Evolutionary conservation across 2,329 filamentous ascomycete species (phyloP).

Genomic region (Penicillium janthinellum): DNA sequence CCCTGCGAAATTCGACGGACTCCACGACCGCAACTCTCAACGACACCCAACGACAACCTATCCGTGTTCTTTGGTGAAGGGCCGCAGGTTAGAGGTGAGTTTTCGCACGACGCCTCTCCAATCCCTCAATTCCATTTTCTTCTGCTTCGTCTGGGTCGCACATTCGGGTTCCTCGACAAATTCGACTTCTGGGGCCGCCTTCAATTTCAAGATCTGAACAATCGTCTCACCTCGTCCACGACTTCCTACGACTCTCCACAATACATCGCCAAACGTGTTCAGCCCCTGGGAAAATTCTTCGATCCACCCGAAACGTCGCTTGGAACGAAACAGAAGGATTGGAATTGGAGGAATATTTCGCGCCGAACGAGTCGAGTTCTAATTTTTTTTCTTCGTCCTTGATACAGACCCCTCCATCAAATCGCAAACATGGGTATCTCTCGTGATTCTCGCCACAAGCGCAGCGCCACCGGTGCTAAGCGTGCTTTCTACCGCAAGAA

Average conservation of each 20-base stretch:
- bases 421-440: conserved; percentile 98
- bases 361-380: conserved; percentile 18
- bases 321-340: conserved; percentile 25
- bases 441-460: conserved; percentile 99
- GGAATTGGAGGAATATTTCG: conserved; percentile 14
- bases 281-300: conserved; percentile 4
- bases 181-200: conserved; percentile 9
- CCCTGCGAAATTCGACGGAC: conserved; percentile 46
- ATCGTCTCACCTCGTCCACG: conserved; percentile 9
- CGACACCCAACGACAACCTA: conserved; percentile 45
- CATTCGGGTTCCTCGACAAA: conserved; percentile 19
- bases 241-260: conserved; percentile 12
- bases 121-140: conserved; percentile 26
- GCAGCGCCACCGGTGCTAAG: conserved; percentile 98
- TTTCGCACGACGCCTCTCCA: conserved; percentile 21
- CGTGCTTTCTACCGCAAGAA: conserved; percentile 79
- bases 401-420: conserved; percentile 55
- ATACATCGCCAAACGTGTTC: conserved; percentile 10
- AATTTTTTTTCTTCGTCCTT: conserved; percentile 15
- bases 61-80: conserved; percentile 49
- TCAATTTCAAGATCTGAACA: conserved; percentile 16
- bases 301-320: conserved; percentile 11
- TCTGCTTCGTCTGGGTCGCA: conserved; percentile 31
- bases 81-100: conserved; percentile 50
- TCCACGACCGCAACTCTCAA: conserved; percentile 44